Evolutionary conservation across 352 stramenopile genomes (phyloP).

Genomic region (Pythium utonaiense): DNA sequence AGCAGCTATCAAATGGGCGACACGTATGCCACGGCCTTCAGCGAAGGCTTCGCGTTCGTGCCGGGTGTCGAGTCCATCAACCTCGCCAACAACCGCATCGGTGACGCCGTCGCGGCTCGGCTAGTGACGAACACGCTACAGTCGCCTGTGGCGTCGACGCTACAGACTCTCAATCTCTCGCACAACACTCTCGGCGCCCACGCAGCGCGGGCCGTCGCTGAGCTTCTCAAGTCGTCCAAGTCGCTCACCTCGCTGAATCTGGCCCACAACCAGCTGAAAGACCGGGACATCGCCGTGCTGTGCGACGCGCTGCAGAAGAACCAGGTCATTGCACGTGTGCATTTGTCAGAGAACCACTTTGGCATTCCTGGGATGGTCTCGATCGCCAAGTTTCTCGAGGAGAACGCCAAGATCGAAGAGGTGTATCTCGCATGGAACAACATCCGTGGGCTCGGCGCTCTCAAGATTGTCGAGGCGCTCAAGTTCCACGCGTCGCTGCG

Average conservation of each 20-base stretch:
- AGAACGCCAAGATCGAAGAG: slow-evolving; percentile 75
- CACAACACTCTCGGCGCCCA: slow-evolving; percentile 48
- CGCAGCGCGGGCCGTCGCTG: slow-evolving; percentile 37
- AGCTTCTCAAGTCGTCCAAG: slow-evolving; percentile 41
- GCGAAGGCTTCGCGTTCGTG: slow-evolving; percentile 56
- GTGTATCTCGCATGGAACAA: slow-evolving; percentile 79
- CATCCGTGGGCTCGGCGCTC: slow-evolving; percentile 55
- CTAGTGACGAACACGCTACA: slow-evolving; percentile 37
- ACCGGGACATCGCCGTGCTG: slow-evolving; percentile 59
- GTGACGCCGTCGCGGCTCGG: slow-evolving; percentile 49
- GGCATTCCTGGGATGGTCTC: slow-evolving; percentile 50
- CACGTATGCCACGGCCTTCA: slow-evolving; percentile 51
- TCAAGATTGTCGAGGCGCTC: slow-evolving; percentile 70
- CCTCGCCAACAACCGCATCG: slow-evolving; percentile 67
- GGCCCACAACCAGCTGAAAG: slow-evolving; percentile 57
- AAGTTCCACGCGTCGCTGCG: slow-evolving; percentile 72
- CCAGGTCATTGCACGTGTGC: slow-evolving; percentile 53
- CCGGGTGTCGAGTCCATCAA: slow-evolving; percentile 67
- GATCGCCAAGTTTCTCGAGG: slow-evolving; percentile 67
- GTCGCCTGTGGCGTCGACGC: slow-evolving; percentile 17
- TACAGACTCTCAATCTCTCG: slow-evolving; percentile 62
- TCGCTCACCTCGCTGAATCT: slow-evolving; percentile 61
- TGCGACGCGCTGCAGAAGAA: slow-evolving; percentile 74
- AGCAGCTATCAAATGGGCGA: slow-evolving; percentile 72
- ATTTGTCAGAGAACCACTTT: slow-evolving; percentile 78